These are phyloP conservation scores for Juncus effusus DNA, from an alignment of 176 grass and related monocot species.

Conservation along the genomic window DNA sequence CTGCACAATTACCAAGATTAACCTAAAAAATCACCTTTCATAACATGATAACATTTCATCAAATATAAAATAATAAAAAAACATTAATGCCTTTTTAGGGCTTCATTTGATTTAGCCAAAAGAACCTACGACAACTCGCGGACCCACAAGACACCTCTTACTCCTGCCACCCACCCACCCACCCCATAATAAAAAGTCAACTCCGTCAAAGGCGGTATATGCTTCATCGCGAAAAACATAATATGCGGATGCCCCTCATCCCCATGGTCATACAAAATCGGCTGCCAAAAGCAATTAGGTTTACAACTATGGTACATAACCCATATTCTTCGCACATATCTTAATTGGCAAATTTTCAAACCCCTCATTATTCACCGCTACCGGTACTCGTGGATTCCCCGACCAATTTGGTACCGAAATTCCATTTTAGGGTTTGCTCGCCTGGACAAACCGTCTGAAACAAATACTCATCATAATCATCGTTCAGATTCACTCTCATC, in stretches of 20 bases:
- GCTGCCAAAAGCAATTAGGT: slow-evolving; percentile 83
- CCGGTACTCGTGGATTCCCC: slow-evolving; percentile 36
- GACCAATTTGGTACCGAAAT: slow-evolving; percentile 69
- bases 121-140: slow-evolving; percentile 56
- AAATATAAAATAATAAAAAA: no score
- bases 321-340: slow-evolving; percentile 75
- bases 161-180: slow-evolving; percentile 24
- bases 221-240: slow-evolving; percentile 93
- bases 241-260: slow-evolving; percentile 65
- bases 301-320: slow-evolving; percentile 91
- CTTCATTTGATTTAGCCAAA: slow-evolving; percentile 32
- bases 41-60: no score
- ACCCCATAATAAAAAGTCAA: slow-evolving; percentile 81
- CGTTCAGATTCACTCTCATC: slow-evolving; percentile 40
- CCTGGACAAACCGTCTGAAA: slow-evolving; percentile 54
- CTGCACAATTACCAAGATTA: no score
- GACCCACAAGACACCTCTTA: slow-evolving; percentile 78
- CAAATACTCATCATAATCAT: slow-evolving; percentile 61
- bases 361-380: slow-evolving; percentile 22
- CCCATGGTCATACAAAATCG: slow-evolving; percentile 74
- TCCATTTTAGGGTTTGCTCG: slow-evolving; percentile 70
- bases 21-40: no score
- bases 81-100: neutral
- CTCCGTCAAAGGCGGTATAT: slow-evolving; percentile 94
- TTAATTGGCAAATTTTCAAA: slow-evolving; percentile 63